Evolutionary conservation across 164 flowering plant genomes (phyloP), one percentile per base, ranked within the genome.

Genomic region (Cinnamomum micranthum): DNA sequence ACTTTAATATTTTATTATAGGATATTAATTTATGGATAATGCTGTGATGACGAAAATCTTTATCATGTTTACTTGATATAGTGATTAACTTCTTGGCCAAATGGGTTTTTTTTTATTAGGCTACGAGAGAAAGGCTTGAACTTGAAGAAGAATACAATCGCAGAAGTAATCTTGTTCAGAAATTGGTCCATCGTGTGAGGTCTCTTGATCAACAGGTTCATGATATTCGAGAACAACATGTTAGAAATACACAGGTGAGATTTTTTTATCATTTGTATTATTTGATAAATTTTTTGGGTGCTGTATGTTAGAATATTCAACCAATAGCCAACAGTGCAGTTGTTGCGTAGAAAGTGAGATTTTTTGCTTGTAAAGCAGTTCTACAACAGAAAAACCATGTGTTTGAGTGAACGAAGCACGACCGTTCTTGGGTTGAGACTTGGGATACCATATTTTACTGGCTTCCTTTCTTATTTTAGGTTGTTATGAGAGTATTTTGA

Each of bases 221-320:
- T 52, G 96, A 93, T 51, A 80, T 88, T 72, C 83, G 87, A 64
- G 96, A 90, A 77, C 91, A 89, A 77, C 82, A 88, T 79, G 47
- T 79, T 20, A 84, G 76, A 78, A 82, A 79, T 76, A 92, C 97
- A 27, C 99, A 93, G 98, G 99, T 95, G 50, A 28, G 11, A 6
- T 41, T 50, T 64, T 41, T 50, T 64, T 19, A 4, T 67, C 47
- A 17, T 67, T 23, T 14, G n/a, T 67, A 28, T 28, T 15, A 33
- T 27, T 41, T 4, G 19, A 15, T 20, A 55, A 55, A 0, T 3
- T 55, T 55, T 55, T 55, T 13, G 20, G 47, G 47, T 41, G 47
- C 11, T 41, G 60, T 55, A 20, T 55, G 60, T 55, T 55, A 55
- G n/a, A 55, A 55, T 17, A 20, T 20, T 2, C 17, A 55, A 20